Percentiles rank a stretch among this genome's conserved stretches.
These are phyloP conservation scores for Penicillium paxilli DNA, from an alignment of 495 filamentous ascomycete genomes.

Conservation along the genomic window DNA sequence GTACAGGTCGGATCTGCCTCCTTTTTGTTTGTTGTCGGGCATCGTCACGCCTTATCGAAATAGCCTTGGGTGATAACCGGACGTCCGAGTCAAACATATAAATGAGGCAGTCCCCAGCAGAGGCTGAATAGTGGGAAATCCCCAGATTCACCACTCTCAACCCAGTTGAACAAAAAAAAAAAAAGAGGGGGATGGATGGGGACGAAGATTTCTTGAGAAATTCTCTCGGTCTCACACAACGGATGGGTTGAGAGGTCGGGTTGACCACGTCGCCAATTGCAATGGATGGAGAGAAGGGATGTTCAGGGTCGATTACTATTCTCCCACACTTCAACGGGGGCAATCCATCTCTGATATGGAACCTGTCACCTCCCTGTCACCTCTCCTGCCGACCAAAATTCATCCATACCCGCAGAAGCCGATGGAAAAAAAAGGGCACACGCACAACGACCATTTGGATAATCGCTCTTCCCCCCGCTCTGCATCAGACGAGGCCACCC, in stretches of 20 bases:
- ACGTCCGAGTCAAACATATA: constrained; percentile 2
- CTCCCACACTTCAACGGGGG: constrained; percentile 8
- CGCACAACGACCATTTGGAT: neutral
- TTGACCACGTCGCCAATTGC: neutral
- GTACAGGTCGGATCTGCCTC: constrained; percentile 7
- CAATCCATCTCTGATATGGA: constrained; percentile 12
- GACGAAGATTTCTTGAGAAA: neutral
- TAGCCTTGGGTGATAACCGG: constrained; percentile 14
- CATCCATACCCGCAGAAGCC: constrained; percentile 21
- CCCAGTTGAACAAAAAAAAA: too few species aligned
- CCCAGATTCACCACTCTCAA: neutral
- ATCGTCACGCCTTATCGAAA: constrained; percentile 24
- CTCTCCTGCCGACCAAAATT: neutral
- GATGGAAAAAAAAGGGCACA: constrained; percentile 8
- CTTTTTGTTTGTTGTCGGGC: constrained; percentile 1
- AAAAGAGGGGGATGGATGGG: too few species aligned
- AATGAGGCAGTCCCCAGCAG: neutral
- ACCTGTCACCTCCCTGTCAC: neutral
- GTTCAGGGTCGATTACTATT: constrained; percentile 9
- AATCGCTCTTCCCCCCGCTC: neutral
- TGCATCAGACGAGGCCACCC: neutral
- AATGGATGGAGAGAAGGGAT: neutral
- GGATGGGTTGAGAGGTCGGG: too few species aligned
- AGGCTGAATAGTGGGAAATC: neutral
- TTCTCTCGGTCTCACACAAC: too few species aligned